phyloP scores from a whole-genome alignment of 805 yeast genomes.

The Kodamaea laetipori region DNA sequence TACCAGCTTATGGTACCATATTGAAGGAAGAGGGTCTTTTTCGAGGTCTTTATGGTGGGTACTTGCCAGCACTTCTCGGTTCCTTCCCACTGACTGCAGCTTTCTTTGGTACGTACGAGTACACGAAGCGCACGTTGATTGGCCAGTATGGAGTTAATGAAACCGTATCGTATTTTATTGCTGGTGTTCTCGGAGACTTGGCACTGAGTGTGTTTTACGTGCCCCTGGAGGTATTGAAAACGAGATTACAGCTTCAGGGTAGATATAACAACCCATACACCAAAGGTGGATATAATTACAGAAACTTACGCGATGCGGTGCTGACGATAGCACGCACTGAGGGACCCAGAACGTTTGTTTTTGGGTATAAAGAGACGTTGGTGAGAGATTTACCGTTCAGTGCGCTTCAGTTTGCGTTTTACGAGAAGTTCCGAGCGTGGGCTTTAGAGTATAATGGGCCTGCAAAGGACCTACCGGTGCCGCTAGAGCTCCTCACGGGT shows the following conservation, averaged over 20 bases:
- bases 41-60: slow-evolving; percentile 90
- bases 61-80: slow-evolving; percentile 88
- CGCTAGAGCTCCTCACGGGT: slow-evolving; percentile 78
- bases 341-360: slow-evolving; percentile 75
- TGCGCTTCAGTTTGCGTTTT: slow-evolving; percentile 93
- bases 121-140: slow-evolving; percentile 69
- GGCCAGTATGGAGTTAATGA: slow-evolving; percentile 68
- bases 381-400: slow-evolving; percentile 93
- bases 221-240: slow-evolving; percentile 92
- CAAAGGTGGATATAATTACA: slow-evolving; percentile 80
- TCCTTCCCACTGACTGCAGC: slow-evolving; percentile 92
- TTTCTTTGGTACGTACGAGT: slow-evolving; percentile 92
- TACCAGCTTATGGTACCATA: slow-evolving; percentile 76
- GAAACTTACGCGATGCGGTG: slow-evolving; percentile 71
- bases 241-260: slow-evolving; percentile 92
- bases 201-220: slow-evolving; percentile 88
- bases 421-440: slow-evolving; percentile 73
- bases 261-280: slow-evolving; percentile 77
- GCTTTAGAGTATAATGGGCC: slow-evolving; percentile 47
- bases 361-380: slow-evolving; percentile 93
- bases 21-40: slow-evolving; percentile 79
- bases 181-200: slow-evolving; percentile 93
- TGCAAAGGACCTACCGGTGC: slow-evolving; percentile 51
- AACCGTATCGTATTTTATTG: slow-evolving; percentile 73
- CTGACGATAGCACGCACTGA: slow-evolving; percentile 63